These are phyloP conservation scores for Gonium pectorale DNA, from an alignment of 139 green algal genomes.

Conservation along the genomic window DNA sequence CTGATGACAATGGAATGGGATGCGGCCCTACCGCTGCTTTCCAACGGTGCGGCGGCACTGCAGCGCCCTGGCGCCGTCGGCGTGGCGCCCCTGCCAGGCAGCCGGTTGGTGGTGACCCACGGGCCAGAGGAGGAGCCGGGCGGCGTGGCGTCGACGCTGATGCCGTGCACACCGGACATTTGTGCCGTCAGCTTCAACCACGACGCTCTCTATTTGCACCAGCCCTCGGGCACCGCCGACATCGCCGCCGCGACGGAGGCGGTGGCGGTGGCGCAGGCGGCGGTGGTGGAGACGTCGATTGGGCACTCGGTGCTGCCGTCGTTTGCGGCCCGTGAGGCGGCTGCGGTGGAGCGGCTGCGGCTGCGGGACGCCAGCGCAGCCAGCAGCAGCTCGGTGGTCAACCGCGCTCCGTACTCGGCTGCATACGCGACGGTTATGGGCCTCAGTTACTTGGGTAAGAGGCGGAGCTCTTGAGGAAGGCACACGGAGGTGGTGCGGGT, in stretches of 20 bases:
- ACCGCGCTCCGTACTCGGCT: constrained; percentile 9
- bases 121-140: neutral
- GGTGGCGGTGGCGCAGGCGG: neutral
- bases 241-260: too few species aligned
- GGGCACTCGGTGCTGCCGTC: neutral
- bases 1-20: constrained; percentile 12
- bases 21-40: neutral
- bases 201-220: too few species aligned
- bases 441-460: neutral
- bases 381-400: neutral
- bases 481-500: too few species aligned
- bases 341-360: neutral
- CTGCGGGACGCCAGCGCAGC: too few species aligned
- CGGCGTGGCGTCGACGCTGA: neutral
- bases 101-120: neutral
- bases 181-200: neutral
- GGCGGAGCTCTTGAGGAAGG: neutral
- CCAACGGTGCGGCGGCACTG: neutral
- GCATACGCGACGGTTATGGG: neutral
- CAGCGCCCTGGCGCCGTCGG: neutral
- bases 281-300: neutral
- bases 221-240: too few species aligned
- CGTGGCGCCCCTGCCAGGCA: constrained; percentile 10
- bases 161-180: neutral
- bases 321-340: neutral